phyloP scores from a whole-genome alignment of 73 alveolate genomes.

The Tetrahymena thermophila region DNA sequence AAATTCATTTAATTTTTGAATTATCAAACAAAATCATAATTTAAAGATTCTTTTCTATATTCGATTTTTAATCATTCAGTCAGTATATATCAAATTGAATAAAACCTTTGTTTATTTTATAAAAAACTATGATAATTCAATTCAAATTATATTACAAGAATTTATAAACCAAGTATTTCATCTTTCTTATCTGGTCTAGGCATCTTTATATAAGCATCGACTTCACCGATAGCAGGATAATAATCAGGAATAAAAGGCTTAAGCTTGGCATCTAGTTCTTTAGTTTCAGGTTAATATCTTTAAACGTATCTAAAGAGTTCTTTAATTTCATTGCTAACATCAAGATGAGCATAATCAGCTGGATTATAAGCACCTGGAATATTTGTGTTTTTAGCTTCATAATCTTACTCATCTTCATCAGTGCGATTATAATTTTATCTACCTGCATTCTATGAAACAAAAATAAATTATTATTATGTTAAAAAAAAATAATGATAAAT shows the following conservation, averaged over 20 bases:
- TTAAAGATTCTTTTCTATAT: background rate
- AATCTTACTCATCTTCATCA: slow-evolving; percentile 9
- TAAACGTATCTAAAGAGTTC: slow-evolving; percentile 64
- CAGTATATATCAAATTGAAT: background rate
- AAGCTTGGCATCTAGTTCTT: slow-evolving; percentile 85
- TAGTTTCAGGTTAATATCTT: slow-evolving; percentile 83
- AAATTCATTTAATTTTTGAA: background rate
- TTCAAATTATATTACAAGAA: slow-evolving; percentile 13
- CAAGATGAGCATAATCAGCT: slow-evolving; percentile 72
- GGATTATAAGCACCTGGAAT: slow-evolving; percentile 76
- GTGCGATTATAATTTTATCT: slow-evolving; percentile 12
- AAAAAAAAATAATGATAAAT: too few species aligned
- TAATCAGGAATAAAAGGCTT: slow-evolving; percentile 94
- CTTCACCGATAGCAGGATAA: slow-evolving; percentile 95
- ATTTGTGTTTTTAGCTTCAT: slow-evolving; percentile 23
- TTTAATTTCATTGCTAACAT: slow-evolving; percentile 68
- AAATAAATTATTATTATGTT: background rate
- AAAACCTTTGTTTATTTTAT: background rate
- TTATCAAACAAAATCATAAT: background rate
- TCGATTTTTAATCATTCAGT: background rate
- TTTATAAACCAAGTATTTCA: slow-evolving; percentile 76
- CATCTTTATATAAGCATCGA: slow-evolving; percentile 92
- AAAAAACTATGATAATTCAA: background rate
- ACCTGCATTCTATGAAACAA: slow-evolving; percentile 7
- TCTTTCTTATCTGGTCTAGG: slow-evolving; percentile 86